Evolutionary conservation across 164 flowering plant genomes (phyloP).

Genomic region (Tinospora cordifolia): DNA sequence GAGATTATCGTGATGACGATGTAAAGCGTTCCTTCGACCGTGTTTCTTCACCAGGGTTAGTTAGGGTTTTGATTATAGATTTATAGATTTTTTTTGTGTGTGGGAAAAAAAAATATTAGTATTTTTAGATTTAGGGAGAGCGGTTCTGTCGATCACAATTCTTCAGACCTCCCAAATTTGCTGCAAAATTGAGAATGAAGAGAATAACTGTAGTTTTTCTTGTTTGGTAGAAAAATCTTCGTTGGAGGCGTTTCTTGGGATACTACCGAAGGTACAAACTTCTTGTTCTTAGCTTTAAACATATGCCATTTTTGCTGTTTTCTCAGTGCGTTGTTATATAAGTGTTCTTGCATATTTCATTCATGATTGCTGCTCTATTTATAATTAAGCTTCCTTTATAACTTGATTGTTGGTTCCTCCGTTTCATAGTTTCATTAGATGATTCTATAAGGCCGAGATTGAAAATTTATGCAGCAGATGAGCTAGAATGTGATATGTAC

Average conservation of each 20-base stretch:
- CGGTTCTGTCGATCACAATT: conserved; percentile 3
- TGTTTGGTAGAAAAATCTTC: conserved; percentile 23
- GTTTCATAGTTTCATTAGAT: too few relatives aligned
- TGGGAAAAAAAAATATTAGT: neutral
- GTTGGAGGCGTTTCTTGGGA: conserved; percentile 26
- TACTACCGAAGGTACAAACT: conserved; percentile 17
- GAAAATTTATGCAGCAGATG: too few relatives aligned
- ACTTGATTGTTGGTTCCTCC: too few relatives aligned
- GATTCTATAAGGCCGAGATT: too few relatives aligned
- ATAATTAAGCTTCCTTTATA: too few relatives aligned
- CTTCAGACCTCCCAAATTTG: conserved; percentile 9
- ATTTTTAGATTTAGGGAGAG: conserved; percentile 18
- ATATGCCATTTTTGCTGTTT: too few relatives aligned
- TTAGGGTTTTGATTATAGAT: conserved; percentile 11
- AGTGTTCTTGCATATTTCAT: too few relatives aligned
- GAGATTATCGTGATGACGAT: conserved; percentile 14
- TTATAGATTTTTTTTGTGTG: neutral
- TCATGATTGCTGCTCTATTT: too few relatives aligned
- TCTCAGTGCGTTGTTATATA: too few relatives aligned
- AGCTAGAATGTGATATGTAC: too few relatives aligned
- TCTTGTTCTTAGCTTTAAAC: too few relatives aligned
- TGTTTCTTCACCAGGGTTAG: conserved; percentile 22
- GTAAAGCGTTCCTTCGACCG: conserved; percentile 10
- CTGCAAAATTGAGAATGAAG: conserved; percentile 2
- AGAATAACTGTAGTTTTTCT: conserved; percentile 13